Base-by-base conservation (phyloP, 2,329 filamentous ascomycete species). In the Zelopaecilomyces penicillatus region DNA sequence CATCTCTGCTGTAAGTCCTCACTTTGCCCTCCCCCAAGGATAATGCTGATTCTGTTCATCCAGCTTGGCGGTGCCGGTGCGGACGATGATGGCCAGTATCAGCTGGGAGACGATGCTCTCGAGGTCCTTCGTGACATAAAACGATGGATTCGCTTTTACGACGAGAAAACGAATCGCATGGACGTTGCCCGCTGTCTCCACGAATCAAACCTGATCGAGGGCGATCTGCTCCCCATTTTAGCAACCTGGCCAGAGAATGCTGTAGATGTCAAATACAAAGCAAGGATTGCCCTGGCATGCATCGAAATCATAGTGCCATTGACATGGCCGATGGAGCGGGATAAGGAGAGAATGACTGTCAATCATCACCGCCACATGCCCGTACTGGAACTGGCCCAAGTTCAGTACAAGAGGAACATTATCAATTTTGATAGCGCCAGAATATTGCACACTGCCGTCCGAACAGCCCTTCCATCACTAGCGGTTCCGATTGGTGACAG, bases 311-410 rank as follows among this genome's bases (percentile, higher is more conserved):
- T 98, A 59, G 87, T 95, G 1, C 89, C 90, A 4, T 68, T 98
- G 57, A 98, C 93, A 12, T 97, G 91, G 91, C 91, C 93, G 0
- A 75, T 95, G 57, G 87, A 95, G 50, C 78, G 81, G 54, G 81
- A 90, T 48, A 74, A 79, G 50, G 81, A 85, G 47, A 78, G 85
- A 57, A 91, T 93, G 78, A 97, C 89, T 4, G 72, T 89, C 55
- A 97, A 98, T 61, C 88, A 97, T 62, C 85, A 95, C 61, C 80
- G 88, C 46, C 93, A 98, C 66, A 78, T 90, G 35, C 89, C 93
- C 1, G 93, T 93, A 44, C 75, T 98, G 19, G 85, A 93, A 62
- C 77, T 95, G 45, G 85, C 87, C 1, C 93, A 97, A 61, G 76
- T 95, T 5, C 78, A 77, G 49, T 98, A 98, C 69, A 98, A 98